A percentile compares a stretch with the other conserved stretches of the same genome.
phyloP scores from a whole-genome alignment of 176 grass and related monocot genomes.

The Hsuehochloa calcarea region DNA sequence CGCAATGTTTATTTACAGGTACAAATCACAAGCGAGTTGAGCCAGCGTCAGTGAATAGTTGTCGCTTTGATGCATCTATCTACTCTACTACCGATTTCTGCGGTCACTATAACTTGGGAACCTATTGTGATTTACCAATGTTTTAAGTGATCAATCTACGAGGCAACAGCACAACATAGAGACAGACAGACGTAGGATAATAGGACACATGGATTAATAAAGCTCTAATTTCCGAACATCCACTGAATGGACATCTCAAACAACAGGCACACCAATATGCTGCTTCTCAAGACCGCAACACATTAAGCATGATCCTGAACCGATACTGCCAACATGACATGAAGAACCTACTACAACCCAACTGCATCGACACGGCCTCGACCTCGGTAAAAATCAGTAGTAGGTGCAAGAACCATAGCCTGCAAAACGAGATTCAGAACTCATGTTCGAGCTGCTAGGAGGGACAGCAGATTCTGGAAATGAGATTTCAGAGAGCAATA shows the following conservation, averaged over 20 bases:
- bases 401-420: conserved; percentile 56
- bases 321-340: not conserved
- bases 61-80: not conserved
- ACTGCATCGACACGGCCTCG: not conserved
- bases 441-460: not conserved
- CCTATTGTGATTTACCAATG: not conserved
- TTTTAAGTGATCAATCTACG: not conserved
- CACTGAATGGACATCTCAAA: not conserved
- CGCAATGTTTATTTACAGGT: not conserved
- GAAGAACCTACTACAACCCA: not conserved
- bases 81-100: not conserved
- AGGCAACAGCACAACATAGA: not conserved
- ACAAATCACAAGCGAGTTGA: not conserved
- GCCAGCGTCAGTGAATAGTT: not conserved
- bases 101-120: not conserved
- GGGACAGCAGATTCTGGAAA: not conserved
- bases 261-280: not conserved
- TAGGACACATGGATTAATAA: not conserved
- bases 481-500: not conserved
- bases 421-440: conserved; percentile 26
- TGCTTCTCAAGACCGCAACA: not conserved
- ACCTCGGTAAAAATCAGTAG: conserved; percentile 27
- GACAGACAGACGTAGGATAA: not conserved
- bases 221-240: not conserved
- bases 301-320: not conserved